Base-by-base conservation (phyloP, 768 basidiomycete species). In the Tricholoma sp. region DNA sequence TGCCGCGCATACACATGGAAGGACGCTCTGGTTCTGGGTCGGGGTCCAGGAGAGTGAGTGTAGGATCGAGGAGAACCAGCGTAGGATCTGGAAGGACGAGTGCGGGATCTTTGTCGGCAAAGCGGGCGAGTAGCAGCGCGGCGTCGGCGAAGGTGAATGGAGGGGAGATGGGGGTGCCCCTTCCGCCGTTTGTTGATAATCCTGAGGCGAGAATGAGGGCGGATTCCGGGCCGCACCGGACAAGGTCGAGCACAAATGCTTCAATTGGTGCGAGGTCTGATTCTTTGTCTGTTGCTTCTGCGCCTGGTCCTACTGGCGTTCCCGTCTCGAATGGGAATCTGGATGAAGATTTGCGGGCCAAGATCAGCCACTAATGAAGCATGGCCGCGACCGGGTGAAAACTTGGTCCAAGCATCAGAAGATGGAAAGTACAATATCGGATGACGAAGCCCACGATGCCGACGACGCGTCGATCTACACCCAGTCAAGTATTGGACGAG, bases 401-500 rank as follows among this genome's bases (percentile, higher is more conserved):
- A 2, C 6, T 18, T 7, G 35, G n/a, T 16, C 35, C 32, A 41
- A 52, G 16, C 16, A 57, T 27, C 52, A 51, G 24, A 50, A 14
- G 55, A 60, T 39, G 59, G 65, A 41, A 65, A 57, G 53, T 35
- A 19, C 12, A 16, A 21, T 14, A 12, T 54, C 63, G 43, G 47
- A 72, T 67, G 21, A 60, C 59, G 19, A 34, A 3, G 56, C 55
- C n/a, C n/a, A n/a, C n/a, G n/a, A n/a, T n/a, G n/a, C n/a, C n/a
- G n/a, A n/a, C n/a, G 71, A 73, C 4, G 69, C 65, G 9, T 72
- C 71, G 5, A 66, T 76, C 12, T 75, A 75, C 54, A 72, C 71
- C 0, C 71, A 73, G 31, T 66, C 69, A 24, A 72, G 72, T 54
- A 61, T 65, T 6, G 54, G 64, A 2, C 66, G 67, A 5, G 52